A percentile compares a stretch with the other conserved stretches of the same genome.
phyloP scores from a whole-genome alignment of 1,284 basidiomycete genomes.

The Calocybe gambosa region DNA sequence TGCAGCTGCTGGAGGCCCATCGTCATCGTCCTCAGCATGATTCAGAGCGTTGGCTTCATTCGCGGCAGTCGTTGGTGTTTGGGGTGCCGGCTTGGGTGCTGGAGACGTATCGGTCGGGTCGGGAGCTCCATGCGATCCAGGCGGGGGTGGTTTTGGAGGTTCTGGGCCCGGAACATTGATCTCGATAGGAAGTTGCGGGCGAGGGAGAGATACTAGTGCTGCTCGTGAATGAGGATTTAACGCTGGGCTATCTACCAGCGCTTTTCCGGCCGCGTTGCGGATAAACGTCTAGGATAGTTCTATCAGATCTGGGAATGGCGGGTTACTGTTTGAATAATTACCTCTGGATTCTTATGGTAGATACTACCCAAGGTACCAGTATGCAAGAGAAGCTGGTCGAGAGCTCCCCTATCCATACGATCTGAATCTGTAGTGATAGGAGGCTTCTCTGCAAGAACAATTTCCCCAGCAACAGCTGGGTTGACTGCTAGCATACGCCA shows the following conservation, averaged over 20 bases:
- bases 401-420: constrained; percentile 90
- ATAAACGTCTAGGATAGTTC: constrained; percentile 64
- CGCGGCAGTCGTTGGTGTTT: constrained; percentile 20
- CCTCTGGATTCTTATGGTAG: constrained; percentile 87
- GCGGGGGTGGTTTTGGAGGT: constrained; percentile 44
- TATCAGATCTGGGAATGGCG: constrained; percentile 2
- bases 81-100: constrained; percentile 23
- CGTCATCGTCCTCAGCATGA: constrained; percentile 32
- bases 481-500: constrained; percentile 97
- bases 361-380: constrained; percentile 82
- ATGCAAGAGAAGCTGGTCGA: constrained; percentile 83
- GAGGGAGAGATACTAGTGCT: constrained; percentile 58
- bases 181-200: constrained; percentile 42
- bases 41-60: constrained; percentile 24
- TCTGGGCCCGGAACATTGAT: constrained; percentile 62
- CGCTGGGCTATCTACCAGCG: constrained; percentile 71
- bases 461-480: constrained; percentile 81
- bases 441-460: constrained; percentile 94
- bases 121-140: constrained; percentile 10
- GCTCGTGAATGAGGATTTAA: constrained; percentile 69
- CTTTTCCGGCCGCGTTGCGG: constrained; percentile 68
- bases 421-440: constrained; percentile 98
- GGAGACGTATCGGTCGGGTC: constrained; percentile 1
- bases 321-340: constrained; percentile 25
- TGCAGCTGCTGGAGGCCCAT: constrained; percentile 22